A percentile compares a stretch with the other conserved stretches of the same genome.
Conservation (phyloP, 2,329 filamentous ascomycete species). For the Alternaria sp. region DNA sequence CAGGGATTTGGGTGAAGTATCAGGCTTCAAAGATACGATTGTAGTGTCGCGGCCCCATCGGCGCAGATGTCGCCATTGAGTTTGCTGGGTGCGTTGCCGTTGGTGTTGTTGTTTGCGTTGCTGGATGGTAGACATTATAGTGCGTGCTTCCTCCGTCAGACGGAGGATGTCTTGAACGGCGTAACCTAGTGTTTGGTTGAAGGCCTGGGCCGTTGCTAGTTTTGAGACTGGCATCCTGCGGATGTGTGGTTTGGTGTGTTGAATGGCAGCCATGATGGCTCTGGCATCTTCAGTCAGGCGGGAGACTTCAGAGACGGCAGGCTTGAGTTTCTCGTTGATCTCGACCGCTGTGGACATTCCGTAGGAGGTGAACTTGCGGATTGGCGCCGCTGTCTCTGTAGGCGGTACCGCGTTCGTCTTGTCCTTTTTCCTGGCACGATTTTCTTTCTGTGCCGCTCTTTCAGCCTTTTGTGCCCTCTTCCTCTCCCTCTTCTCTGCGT, state of each 20-base stretch:
- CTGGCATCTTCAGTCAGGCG: constrained; percentile 2
- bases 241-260: neutral
- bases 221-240: neutral
- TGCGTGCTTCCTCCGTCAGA: neutral
- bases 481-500: neutral
- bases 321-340: neutral
- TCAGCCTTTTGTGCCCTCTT: neutral
- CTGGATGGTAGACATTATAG: neutral
- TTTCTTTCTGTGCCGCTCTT: neutral
- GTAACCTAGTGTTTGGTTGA: neutral
- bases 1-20: neutral
- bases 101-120: neutral
- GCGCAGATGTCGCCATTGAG: neutral
- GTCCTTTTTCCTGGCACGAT: neutral
- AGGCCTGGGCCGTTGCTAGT: neutral
- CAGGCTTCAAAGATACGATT: neutral
- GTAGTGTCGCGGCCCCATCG: neutral
- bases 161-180: neutral
- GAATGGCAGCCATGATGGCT: neutral
- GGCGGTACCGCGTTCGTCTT: neutral
- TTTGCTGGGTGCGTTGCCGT: neutral
- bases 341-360: neutral
- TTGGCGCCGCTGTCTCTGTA: neutral
- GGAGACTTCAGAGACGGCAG: neutral
- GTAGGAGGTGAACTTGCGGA: neutral